phyloP scores from a whole-genome alignment of 2,329 filamentous ascomycete genomes.

The Colletotrichum acutatum region DNA sequence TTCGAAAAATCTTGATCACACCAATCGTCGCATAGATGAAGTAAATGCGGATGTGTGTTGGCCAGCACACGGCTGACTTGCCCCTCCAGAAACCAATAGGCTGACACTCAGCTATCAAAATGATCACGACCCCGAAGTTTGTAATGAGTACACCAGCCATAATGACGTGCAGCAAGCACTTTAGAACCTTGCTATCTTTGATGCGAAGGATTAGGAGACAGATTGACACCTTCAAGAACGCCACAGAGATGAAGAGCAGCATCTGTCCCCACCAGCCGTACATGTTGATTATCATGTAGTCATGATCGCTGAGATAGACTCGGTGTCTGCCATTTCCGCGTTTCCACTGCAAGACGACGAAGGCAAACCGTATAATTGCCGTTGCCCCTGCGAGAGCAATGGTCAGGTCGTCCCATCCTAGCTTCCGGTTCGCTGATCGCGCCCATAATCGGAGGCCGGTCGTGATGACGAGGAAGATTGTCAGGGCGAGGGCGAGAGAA shows the following conservation, averaged over 20 bases:
- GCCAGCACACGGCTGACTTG: slow-evolving; percentile 41
- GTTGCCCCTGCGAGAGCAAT: slow-evolving; percentile 44
- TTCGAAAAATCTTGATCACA: neutral
- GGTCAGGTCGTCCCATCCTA: slow-evolving; percentile 52
- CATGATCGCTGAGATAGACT: slow-evolving; percentile 43
- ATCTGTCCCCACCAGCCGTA: slow-evolving; percentile 52
- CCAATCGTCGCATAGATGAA: slow-evolving; percentile 47
- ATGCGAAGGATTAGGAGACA: slow-evolving; percentile 53
- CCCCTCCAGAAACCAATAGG: slow-evolving; percentile 38
- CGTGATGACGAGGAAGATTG: slow-evolving; percentile 44
- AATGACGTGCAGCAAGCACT: slow-evolving; percentile 42
- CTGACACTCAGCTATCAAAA: slow-evolving; percentile 45
- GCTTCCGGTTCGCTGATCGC: slow-evolving; percentile 39
- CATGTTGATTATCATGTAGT: slow-evolving; percentile 49
- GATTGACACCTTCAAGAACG: slow-evolving; percentile 54
- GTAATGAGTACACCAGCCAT: slow-evolving; percentile 45
- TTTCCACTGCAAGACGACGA: slow-evolving; percentile 45
- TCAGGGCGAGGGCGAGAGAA: slow-evolving; percentile 44
- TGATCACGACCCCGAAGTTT: slow-evolving; percentile 45
- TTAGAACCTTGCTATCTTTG: slow-evolving; percentile 46
- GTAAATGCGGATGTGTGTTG: slow-evolving; percentile 44
- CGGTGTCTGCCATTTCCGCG: slow-evolving; percentile 53
- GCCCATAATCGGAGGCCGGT: slow-evolving; percentile 46
- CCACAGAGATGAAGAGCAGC: slow-evolving; percentile 50
- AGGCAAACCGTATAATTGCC: slow-evolving; percentile 43